phyloP scores from a whole-genome alignment of 495 filamentous ascomycete genomes.

The Aspergillus avenaceus region DNA sequence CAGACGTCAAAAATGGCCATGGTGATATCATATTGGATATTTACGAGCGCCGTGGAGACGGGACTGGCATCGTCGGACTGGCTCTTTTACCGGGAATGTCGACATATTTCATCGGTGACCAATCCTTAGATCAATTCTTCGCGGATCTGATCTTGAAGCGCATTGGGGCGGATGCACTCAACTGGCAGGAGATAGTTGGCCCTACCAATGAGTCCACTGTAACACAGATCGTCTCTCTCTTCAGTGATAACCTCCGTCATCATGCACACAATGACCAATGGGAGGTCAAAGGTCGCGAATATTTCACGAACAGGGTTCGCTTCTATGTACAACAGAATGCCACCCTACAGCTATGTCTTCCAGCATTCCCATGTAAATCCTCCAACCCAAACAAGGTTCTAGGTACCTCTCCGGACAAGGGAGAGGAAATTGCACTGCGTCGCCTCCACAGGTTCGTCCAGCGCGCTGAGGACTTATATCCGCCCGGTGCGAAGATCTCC shows the following conservation, averaged over 20 bases:
- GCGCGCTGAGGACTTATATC: constrained; percentile 36
- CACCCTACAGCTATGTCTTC: constrained; percentile 26
- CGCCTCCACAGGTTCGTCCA: constrained; percentile 35
- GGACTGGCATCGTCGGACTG: background rate
- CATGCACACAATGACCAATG: constrained; percentile 1
- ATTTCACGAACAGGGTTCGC: constrained; percentile 17
- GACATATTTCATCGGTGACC: background rate
- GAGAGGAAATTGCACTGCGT: constrained; percentile 45
- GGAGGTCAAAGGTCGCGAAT: background rate
- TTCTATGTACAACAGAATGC: constrained; percentile 21
- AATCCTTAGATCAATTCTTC: background rate
- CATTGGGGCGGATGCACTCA: background rate
- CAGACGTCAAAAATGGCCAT: too few species aligned
- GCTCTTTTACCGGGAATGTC: background rate
- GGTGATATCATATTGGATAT: too few species aligned
- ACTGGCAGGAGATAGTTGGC: background rate
- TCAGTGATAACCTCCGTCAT: background rate
- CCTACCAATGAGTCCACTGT: background rate
- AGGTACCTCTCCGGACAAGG: constrained; percentile 42
- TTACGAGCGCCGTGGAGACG: background rate
- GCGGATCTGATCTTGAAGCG: background rate
- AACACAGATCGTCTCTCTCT: background rate
- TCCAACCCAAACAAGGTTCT: constrained; percentile 42
- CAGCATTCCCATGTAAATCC: constrained; percentile 52
- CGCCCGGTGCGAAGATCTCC: constrained; percentile 37